These are phyloP conservation scores for Alternaria ventricosa DNA, from an alignment of 2,329 filamentous ascomycete species.

Conservation along the genomic window DNA sequence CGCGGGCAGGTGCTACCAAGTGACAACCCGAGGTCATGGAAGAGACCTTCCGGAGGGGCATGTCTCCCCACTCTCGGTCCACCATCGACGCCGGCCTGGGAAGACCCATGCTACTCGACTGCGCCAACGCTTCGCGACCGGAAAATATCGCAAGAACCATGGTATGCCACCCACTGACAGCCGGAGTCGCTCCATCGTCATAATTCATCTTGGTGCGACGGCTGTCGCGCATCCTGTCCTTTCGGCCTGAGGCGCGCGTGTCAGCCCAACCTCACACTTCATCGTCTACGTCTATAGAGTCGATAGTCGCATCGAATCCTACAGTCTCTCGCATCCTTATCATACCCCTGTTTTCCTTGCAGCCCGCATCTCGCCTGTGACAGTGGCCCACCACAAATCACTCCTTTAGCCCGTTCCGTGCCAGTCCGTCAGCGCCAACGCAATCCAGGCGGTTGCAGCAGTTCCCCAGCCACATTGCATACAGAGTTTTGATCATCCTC, in stretches of 20 bases:
- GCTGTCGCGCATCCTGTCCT: conserved; percentile 3
- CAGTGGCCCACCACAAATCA: conserved; percentile 26
- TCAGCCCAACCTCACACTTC: background rate
- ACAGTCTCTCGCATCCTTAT: conserved; percentile 9
- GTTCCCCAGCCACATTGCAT: conserved; percentile 16
- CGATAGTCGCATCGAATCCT: background rate
- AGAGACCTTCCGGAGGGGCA: conserved; percentile 1
- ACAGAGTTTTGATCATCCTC: conserved; percentile 9
- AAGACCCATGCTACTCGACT: conserved; percentile 15
- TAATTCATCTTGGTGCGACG: conserved; percentile 11
- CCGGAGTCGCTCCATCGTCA: conserved; percentile 2
- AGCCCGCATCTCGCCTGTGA: conserved; percentile 23
- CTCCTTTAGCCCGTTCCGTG: conserved; percentile 15
- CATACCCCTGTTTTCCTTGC: conserved; percentile 9
- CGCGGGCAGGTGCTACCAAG: background rate
- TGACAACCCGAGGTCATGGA: background rate
- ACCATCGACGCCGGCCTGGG: conserved; percentile 8
- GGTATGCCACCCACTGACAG: conserved; percentile 6
- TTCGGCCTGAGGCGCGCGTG: background rate
- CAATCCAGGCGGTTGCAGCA: conserved; percentile 25
- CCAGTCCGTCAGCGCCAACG: conserved; percentile 18
- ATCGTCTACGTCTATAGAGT: too few relatives aligned
- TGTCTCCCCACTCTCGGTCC: conserved; percentile 19
- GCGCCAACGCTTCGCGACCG: conserved; percentile 13
- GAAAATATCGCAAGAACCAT: conserved; percentile 20